Base-by-base conservation (phyloP, 202 grass and related monocot species). In the Brachypodium distachyon region DNA sequence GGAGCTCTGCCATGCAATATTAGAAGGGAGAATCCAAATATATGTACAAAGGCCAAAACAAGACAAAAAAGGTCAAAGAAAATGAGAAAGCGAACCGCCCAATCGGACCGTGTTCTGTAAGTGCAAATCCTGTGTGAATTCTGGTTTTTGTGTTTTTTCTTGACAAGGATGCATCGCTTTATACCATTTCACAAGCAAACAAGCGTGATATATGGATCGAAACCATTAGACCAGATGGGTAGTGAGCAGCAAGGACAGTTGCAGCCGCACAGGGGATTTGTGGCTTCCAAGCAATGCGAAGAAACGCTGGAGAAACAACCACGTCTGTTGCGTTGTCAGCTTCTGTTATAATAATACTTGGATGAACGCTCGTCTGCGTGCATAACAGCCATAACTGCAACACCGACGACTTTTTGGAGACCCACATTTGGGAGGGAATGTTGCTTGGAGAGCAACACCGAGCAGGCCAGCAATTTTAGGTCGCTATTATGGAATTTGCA, bases 291-390 rank as follows among this genome's bases (percentile, higher is more conserved):
- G 34, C 1, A 9, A 13, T n/a, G 44, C 14, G 3, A 75, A 33
- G 9, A 44, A 59, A 28, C 9, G 37, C 59, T 10, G 53, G 31
- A 28, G 44, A 52, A 52, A 39, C 0, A 8, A 34, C 74, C 74
- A 77, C 59, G 74, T 77, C 34, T 77, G 74, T 5, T 65, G 59
- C 3, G 32, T 52, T 39, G 28, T 2, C 19, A 77, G 31, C 44
- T 29, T 13, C 39, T 59, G 58, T 77, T 65, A 52, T 65, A n/a
- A n/a, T n/a, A n/a, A n/a, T n/a, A 39, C 74, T 51, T 40, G 74
- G 74, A 77, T 31, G 59, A 39, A 9, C 19, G 4, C 8, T 64
- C 12, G 11, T 48, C 42, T 6, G 53, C 53, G 6, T 25, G 54
- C 5, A 13, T 23, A 5, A 13, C 12, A 8, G n/a, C n/a, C n/a